Base-by-base conservation (phyloP, 805 yeast genomes). In the Phaffomyces thermotolerans region DNA sequence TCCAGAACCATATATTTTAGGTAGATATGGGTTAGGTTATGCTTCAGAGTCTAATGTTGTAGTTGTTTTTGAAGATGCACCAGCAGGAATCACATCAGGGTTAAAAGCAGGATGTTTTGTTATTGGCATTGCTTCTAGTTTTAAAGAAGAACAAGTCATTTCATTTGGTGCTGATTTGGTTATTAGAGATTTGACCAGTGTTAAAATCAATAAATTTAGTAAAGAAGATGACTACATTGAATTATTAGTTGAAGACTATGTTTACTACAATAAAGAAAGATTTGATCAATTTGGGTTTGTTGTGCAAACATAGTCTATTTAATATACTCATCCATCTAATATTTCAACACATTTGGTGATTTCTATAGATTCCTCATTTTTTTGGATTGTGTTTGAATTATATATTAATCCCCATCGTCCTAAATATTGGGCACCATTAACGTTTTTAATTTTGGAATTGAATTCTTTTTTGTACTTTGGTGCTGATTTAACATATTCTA, bases 21-120 rank as follows among this genome's bases (percentile, higher is more conserved):
- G 86, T 48, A 64, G 69, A 54, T 57, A 60, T 54, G 64, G 58
- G 45, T 58, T 63, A 45, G 68, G 68, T 22, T 65, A 46, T 57
- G 62, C 27, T 8, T 25, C 67, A 37, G 57, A 59, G 23, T 49
- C 58, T 4, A 17, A 67, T 47, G 69, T 64, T 58, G 68, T 68
- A 27, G 80, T 85, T 36, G 89, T 83, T 40, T 86, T 86, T 58
- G 95, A 86, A 68, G 95, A 86, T 61, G 95, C 95, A 37, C 91
- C 89, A 46, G 90, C 93, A 40, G 95, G 95, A 60, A 78, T 85
- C 50, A 66, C 76, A 55, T 91, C 95, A 34, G 95, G 95, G 59
- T 78, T 79, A 60, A 84, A 75, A 44, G 90, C 93, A 23, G 95
- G 90, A 47, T 88, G 93, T 62, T 72, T 75, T 59, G 82, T 84